A percentile compares a stretch with the other conserved stretches of the same genome.
These are phyloP conservation scores for Sporothrix globosa DNA, from an alignment of 2,329 filamentous ascomycete genomes.

Conservation along the genomic window DNA sequence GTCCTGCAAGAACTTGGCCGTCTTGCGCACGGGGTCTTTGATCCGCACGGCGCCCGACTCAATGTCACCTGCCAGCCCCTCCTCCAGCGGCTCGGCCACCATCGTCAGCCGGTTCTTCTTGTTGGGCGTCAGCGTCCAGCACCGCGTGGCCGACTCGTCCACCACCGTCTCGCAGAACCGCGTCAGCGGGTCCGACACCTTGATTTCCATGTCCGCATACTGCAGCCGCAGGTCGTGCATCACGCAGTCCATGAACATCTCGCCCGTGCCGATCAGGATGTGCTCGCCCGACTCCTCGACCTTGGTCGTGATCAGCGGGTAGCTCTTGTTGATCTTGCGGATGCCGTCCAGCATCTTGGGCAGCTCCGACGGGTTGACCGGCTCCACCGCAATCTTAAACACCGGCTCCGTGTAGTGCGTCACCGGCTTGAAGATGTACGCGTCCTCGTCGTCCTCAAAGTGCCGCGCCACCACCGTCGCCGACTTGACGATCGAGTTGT, in stretches of 20 bases:
- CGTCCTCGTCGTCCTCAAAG: conserved; percentile 84
- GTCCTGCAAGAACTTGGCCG: conserved; percentile 95
- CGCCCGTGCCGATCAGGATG: conserved; percentile 89
- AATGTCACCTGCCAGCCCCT: conserved; percentile 93
- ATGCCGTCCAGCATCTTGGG: conserved; percentile 98
- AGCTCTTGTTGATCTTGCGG: conserved; percentile 96
- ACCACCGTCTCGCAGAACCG: conserved; percentile 98
- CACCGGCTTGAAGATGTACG: conserved; percentile 92
- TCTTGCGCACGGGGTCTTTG: conserved; percentile 87
- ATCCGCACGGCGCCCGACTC: conserved; percentile 89
- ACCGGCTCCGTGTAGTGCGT: conserved; percentile 96
- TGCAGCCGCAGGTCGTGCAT: conserved; percentile 88
- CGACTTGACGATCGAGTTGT: conserved; percentile 98
- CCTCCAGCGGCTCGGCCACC: conserved; percentile 93
- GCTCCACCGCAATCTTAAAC: conserved; percentile 96
- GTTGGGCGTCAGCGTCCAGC: conserved; percentile 95
- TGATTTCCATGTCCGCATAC: conserved; percentile 99
- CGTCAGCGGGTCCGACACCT: conserved; percentile 96
- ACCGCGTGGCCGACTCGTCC: conserved; percentile 96
- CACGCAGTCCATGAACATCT: conserved; percentile 99
- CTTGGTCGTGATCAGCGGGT: conserved; percentile 92
- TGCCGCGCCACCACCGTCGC: conserved; percentile 83
- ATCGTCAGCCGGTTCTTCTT: conserved; percentile 99
- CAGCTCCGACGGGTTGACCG: conserved; percentile 95
- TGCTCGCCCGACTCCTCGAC: conserved; percentile 98